Percentiles rank a stretch among this genome's conserved stretches.
phyloP scores from a whole-genome alignment of 257 asterid species.

The Gynochthodes officinalis region DNA sequence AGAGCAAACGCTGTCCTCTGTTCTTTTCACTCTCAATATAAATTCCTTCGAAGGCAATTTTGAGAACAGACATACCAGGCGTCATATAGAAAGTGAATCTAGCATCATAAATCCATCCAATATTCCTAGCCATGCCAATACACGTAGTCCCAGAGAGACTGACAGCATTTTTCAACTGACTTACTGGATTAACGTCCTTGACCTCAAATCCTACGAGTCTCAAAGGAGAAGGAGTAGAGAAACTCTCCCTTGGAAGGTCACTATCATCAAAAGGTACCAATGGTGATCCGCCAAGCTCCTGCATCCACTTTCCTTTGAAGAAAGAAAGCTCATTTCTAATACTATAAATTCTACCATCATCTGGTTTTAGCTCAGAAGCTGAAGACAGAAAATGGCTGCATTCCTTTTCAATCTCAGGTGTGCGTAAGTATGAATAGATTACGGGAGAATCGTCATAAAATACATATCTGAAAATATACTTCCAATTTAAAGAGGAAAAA shows the following conservation, averaged over 20 bases:
- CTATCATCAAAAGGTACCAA: constrained; percentile 19
- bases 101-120: background rate
- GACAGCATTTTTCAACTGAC: constrained; percentile 9
- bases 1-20: constrained; percentile 19
- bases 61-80: constrained; percentile 18
- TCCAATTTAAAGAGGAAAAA: constrained; percentile 2
- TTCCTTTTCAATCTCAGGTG: constrained; percentile 15
- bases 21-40: constrained; percentile 12
- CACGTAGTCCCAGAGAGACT: constrained; percentile 19
- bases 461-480: background rate
- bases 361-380: constrained; percentile 21
- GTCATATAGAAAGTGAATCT: background rate
- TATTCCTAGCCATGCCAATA: constrained; percentile 14
- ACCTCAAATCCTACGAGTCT: constrained; percentile 23
- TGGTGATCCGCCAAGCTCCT: constrained; percentile 12
- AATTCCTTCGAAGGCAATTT: constrained; percentile 20
- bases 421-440: constrained; percentile 10
- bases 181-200: constrained; percentile 17
- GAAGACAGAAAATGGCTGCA: constrained; percentile 25
- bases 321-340: constrained; percentile 19
- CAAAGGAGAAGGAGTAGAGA: background rate
- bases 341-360: constrained; percentile 13
- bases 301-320: constrained; percentile 14
- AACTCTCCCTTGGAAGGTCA: constrained; percentile 11
- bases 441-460: constrained; percentile 6